Conservation (phyloP, 75 land plant species). For the Adiantum capillusveneris region DNA sequence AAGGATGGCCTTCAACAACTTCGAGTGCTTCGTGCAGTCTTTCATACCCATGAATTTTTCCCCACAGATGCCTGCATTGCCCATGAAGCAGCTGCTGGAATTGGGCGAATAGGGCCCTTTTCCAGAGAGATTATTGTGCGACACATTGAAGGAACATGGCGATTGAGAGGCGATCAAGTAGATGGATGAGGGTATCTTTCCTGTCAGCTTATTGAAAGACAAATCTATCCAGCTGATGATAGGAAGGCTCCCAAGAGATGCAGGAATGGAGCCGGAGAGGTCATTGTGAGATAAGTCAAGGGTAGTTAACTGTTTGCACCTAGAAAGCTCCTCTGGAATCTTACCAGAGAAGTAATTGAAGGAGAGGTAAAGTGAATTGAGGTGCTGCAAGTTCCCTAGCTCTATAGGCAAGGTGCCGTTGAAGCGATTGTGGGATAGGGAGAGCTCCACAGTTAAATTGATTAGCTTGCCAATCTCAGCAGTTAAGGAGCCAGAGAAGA, state of each 20-base stretch:
- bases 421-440: slow-evolving; percentile 22
- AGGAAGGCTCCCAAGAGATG: slow-evolving; percentile 29
- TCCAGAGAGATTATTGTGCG: slow-evolving; percentile 57
- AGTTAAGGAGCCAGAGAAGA: slow-evolving; percentile 48
- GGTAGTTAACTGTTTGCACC: slow-evolving; percentile 44
- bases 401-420: slow-evolving; percentile 34
- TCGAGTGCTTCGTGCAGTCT: slow-evolving; percentile 23
- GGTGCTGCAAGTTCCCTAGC: slow-evolving; percentile 15
- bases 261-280: slow-evolving; percentile 42
- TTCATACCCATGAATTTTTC: background rate
- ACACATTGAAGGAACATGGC: slow-evolving; percentile 37
- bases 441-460: slow-evolving; percentile 29
- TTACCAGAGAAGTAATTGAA: slow-evolving; percentile 35
- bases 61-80: slow-evolving; percentile 56
- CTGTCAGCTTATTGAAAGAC: slow-evolving; percentile 49
- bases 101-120: slow-evolving; percentile 33
- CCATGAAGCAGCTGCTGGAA: slow-evolving; percentile 36
- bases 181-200: slow-evolving; percentile 46
- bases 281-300: slow-evolving; percentile 42
- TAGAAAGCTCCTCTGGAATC: slow-evolving; percentile 21
- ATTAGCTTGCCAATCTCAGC: slow-evolving; percentile 29
- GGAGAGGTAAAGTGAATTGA: slow-evolving; percentile 35
- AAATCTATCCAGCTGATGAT: slow-evolving; percentile 61
- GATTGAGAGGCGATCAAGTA: slow-evolving; percentile 35
- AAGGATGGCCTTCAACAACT: slow-evolving; percentile 23